Conservation (phyloP, 345 rosid species). For the Sisymbrium altissimum region DNA sequence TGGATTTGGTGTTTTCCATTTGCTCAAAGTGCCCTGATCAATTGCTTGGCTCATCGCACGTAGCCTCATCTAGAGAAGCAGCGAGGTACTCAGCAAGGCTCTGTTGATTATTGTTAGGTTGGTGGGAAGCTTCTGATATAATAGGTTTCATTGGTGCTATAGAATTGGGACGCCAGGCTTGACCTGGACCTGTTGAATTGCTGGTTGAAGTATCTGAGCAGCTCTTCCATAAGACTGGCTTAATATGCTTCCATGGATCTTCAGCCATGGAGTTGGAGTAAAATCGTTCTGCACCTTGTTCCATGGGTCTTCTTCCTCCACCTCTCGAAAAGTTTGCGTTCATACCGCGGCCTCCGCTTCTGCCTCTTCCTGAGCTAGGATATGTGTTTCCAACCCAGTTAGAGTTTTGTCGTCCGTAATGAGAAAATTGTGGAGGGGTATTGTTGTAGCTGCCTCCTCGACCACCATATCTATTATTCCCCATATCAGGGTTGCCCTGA, state of each 20-base stretch:
- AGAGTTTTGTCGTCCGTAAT: constrained; percentile 39
- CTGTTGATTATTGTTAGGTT: constrained; percentile 41
- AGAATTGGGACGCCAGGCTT: constrained; percentile 64
- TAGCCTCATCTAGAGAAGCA: constrained; percentile 63
- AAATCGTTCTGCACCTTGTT: constrained; percentile 43
- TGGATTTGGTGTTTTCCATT: neutral
- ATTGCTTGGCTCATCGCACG: constrained; percentile 31
- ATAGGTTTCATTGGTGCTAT: constrained; percentile 42
- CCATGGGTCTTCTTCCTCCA: constrained; percentile 43
- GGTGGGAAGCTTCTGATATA: constrained; percentile 42
- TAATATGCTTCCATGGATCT: constrained; percentile 71
- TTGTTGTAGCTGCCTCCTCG: constrained; percentile 30
- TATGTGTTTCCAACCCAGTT: constrained; percentile 42
- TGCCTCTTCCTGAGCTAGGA: constrained; percentile 47
- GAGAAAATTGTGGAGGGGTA: constrained; percentile 35
- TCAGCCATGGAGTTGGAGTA: constrained; percentile 69
- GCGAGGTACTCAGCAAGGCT: constrained; percentile 90
- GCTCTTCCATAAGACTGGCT: constrained; percentile 60
- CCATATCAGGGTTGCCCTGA: constrained; percentile 41
- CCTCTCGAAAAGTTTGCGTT: constrained; percentile 37
- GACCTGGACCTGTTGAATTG: constrained; percentile 26
- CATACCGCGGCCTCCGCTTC: constrained; percentile 35
- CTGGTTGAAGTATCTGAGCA: constrained; percentile 26
- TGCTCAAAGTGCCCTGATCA: constrained; percentile 15
- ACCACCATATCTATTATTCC: constrained; percentile 39